A percentile compares a stretch with the other conserved stretches of the same genome.
phyloP scores from a whole-genome alignment of 2,329 filamentous ascomycete species.

The Lecanicillium sp. region DNA sequence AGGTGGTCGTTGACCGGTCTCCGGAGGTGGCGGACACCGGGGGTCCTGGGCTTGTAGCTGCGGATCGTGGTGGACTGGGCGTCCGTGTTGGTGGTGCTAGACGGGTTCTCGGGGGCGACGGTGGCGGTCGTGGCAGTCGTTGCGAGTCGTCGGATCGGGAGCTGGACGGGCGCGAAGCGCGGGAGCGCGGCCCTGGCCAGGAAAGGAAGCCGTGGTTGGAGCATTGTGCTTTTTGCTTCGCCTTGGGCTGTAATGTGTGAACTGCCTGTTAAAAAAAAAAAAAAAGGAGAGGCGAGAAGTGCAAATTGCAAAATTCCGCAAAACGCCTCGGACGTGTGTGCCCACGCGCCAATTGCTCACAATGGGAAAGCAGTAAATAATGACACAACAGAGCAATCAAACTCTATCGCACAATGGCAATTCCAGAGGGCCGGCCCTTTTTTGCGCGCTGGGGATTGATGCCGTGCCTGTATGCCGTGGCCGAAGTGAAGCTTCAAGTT shows the following conservation, averaged over 20 bases:
- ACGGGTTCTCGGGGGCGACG: neutral
- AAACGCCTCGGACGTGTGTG: no score
- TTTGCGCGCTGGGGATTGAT: conserved; percentile 9
- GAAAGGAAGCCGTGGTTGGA: conserved; percentile 11
- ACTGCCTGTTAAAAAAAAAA: no score
- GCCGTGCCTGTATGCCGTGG: neutral
- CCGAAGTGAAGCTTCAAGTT: conserved; percentile 17
- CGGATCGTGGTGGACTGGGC: conserved; percentile 51
- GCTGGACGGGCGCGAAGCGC: conserved; percentile 8
- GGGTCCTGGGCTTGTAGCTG: conserved; percentile 89
- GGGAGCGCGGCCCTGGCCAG: conserved; percentile 6
- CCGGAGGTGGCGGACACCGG: conserved; percentile 84
- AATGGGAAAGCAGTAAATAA: neutral
- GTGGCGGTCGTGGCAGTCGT: conserved; percentile 1
- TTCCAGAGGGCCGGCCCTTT: neutral
- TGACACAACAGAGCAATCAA: neutral
- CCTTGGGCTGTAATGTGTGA: neutral
- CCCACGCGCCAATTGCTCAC: neutral
- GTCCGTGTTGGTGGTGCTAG: conserved; percentile 19
- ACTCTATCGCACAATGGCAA: neutral
- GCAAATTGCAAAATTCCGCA: neutral
- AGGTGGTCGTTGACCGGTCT: conserved; percentile 93
- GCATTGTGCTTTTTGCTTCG: conserved; percentile 4
- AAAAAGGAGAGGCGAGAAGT: neutral
- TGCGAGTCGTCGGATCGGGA: conserved; percentile 7